Conservation (phyloP, 1,139 yeast genomes). For the Scheffersomyces cryptocercus region DNA sequence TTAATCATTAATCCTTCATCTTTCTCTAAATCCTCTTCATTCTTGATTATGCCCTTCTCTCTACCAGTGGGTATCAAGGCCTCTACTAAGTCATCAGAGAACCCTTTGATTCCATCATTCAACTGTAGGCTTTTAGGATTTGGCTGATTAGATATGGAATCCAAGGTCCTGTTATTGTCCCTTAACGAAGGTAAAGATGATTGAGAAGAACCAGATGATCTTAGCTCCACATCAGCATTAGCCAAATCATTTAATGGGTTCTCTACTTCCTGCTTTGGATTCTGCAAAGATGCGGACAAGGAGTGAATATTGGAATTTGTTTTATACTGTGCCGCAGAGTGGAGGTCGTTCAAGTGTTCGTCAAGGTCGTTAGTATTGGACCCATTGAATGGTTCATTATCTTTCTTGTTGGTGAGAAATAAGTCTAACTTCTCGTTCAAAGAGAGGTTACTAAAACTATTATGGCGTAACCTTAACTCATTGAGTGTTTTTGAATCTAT, state of each 20-base stretch:
- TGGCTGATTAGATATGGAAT: constrained; percentile 24
- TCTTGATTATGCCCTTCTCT: background rate
- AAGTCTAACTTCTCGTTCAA: constrained; percentile 43
- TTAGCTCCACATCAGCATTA: constrained; percentile 30
- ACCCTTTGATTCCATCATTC: constrained; percentile 49
- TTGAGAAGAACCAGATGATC: constrained; percentile 45
- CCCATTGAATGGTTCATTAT: constrained; percentile 8
- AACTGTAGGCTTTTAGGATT: constrained; percentile 34
- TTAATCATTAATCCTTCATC: background rate
- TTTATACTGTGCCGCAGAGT: constrained; percentile 26
- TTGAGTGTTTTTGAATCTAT: constrained; percentile 23
- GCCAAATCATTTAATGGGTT: constrained; percentile 39
- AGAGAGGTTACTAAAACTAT: constrained; percentile 31
- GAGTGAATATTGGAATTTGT: constrained; percentile 37
- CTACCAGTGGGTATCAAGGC: constrained; percentile 20
- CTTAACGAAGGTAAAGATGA: constrained; percentile 45
- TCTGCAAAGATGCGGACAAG: constrained; percentile 35
- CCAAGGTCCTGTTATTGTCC: constrained; percentile 37
- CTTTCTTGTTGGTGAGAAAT: constrained; percentile 22
- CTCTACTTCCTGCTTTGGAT: constrained; percentile 24
- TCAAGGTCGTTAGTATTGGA: constrained; percentile 31
- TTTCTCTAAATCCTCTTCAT: background rate
- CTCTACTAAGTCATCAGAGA: constrained; percentile 41
- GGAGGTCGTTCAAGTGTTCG: constrained; percentile 35
- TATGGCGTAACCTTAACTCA: constrained; percentile 21